A percentile compares a stretch with the other conserved stretches of the same genome.
Conservation (phyloP, 192 early-diverging fungal species). For the Entomortierella chlamydospora region DNA sequence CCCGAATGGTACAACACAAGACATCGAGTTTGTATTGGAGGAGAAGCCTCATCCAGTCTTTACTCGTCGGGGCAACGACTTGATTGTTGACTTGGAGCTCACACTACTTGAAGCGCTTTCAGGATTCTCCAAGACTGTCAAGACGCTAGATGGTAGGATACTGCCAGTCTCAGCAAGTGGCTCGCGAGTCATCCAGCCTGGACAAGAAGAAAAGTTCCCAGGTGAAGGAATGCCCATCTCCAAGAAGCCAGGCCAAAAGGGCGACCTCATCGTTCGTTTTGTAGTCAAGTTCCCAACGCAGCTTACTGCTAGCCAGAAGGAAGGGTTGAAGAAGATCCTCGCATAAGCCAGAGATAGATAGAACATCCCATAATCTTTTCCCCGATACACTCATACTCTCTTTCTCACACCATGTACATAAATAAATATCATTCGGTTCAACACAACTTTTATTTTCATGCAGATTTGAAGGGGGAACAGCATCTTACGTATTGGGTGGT, state of each 20-base stretch:
- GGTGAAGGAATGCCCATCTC: slow-evolving; percentile 96
- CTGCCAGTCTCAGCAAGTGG: slow-evolving; percentile 73
- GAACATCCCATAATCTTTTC: no score
- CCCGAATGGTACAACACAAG: slow-evolving; percentile 80
- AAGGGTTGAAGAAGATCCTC: slow-evolving; percentile 63
- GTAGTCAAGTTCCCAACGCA: slow-evolving; percentile 83
- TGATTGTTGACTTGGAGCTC: slow-evolving; percentile 73
- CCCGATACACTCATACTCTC: no score
- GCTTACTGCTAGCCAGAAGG: slow-evolving; percentile 80
- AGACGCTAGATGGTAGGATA: slow-evolving; percentile 80
- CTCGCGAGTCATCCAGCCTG: slow-evolving; percentile 72
- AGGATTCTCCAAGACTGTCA: slow-evolving; percentile 81
- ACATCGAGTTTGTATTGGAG: slow-evolving; percentile 94
- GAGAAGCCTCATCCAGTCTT: slow-evolving; percentile 91
- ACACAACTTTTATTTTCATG: no score
- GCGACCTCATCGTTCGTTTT: slow-evolving; percentile 88
- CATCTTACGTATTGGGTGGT: no score
- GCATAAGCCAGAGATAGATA: slow-evolving; percentile 14
- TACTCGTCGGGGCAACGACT: slow-evolving; percentile 90
- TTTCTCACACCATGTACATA: no score
- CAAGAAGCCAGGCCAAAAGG: slow-evolving; percentile 81
- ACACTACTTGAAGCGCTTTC: slow-evolving; percentile 81
- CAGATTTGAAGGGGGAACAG: no score
- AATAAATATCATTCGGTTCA: no score
- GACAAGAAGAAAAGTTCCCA: slow-evolving; percentile 76